phyloP scores from a whole-genome alignment of 306 rosid genomes.

The Benincasa hispida region DNA sequence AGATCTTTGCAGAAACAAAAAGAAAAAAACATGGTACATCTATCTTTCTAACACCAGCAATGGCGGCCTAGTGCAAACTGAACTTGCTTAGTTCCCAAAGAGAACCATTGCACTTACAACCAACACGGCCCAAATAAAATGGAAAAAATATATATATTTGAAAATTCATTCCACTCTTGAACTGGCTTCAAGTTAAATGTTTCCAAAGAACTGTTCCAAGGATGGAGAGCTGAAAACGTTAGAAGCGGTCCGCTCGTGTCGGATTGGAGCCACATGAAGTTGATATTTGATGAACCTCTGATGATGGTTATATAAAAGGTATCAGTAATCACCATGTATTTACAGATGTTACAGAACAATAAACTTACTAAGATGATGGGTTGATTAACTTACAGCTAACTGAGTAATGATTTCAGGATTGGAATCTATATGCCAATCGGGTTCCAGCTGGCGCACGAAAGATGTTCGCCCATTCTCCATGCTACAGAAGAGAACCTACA shows the following conservation, averaged over 20 bases:
- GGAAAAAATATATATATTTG: background rate
- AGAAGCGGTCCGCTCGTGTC: slow-evolving; percentile 46
- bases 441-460: slow-evolving; percentile 90
- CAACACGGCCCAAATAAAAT: background rate
- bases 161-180: slow-evolving; percentile 13
- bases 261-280: slow-evolving; percentile 58
- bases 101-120: slow-evolving; percentile 1
- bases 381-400: slow-evolving; percentile 50
- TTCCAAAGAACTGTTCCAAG: slow-evolving; percentile 87
- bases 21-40: background rate
- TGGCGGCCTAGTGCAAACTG: background rate
- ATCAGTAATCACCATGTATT: slow-evolving; percentile 16
- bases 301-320: slow-evolving; percentile 8
- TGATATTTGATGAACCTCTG: slow-evolving; percentile 98
- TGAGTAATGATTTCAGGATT: slow-evolving; percentile 66
- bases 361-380: background rate
- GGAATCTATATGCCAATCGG: slow-evolving; percentile 96
- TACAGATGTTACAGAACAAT: background rate
- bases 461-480: slow-evolving; percentile 80
- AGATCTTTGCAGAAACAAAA: background rate
- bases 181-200: slow-evolving; percentile 30
- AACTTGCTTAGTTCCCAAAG: background rate
- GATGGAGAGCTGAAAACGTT: slow-evolving; percentile 71
- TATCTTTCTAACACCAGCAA: slow-evolving; percentile 2
- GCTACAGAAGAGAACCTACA: slow-evolving; percentile 84